These are phyloP conservation scores for Colletotrichum sp. DNA, from an alignment of 2,329 filamentous ascomycete species.

Conservation along the genomic window DNA sequence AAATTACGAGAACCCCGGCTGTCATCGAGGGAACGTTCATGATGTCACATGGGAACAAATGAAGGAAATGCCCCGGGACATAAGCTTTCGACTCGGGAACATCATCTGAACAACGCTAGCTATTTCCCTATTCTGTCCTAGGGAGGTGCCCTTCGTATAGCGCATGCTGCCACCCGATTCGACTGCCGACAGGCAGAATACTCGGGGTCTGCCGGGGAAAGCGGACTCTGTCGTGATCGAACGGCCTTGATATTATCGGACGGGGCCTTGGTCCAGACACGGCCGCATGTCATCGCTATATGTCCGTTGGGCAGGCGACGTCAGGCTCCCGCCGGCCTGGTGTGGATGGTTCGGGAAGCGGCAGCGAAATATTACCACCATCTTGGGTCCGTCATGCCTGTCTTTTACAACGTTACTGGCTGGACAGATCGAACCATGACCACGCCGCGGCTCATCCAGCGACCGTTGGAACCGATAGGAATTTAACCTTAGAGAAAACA, in stretches of 20 bases:
- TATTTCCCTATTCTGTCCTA: background rate
- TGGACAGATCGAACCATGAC: background rate
- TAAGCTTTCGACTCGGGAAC: background rate
- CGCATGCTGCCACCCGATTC: background rate
- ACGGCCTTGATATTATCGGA: background rate
- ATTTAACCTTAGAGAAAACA: background rate
- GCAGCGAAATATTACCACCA: background rate
- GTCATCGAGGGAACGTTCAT: background rate
- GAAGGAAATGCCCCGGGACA: background rate
- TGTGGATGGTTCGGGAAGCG: background rate
- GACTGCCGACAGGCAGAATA: background rate
- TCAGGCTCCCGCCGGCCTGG: background rate
- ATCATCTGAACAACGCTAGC: background rate
- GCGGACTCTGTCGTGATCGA: background rate
- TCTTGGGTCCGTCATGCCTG: background rate
- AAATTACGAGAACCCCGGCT: background rate
- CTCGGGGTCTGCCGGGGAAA: background rate
- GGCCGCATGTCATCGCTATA: background rate
- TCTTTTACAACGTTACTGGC: background rate
- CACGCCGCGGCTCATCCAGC: background rate
- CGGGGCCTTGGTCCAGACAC: background rate
- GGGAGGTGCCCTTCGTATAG: background rate
- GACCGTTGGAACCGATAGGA: background rate
- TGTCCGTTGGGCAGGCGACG: background rate
- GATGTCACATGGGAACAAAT: background rate